Base-by-base conservation (phyloP, 2,329 filamentous ascomycete species). In the Stenocarpella maydis region DNA sequence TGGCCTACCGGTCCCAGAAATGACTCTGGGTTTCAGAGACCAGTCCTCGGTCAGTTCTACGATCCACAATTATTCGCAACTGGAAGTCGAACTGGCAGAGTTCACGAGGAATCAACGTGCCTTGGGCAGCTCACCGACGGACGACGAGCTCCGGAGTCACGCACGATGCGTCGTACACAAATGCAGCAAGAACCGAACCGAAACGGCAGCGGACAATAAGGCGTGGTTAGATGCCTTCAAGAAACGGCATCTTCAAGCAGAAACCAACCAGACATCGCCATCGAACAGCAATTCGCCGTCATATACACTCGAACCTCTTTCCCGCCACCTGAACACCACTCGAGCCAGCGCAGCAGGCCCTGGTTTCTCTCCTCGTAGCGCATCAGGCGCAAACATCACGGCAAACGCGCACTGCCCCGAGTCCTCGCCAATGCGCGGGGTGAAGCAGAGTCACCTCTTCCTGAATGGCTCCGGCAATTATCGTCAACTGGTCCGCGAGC, bases 111-210 rank as follows among this genome's bases (percentile, higher is more conserved):
- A 78, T 2, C 85, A 86, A 72, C 78, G 82, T 19, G 75, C 80
- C 0, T 74, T 81, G 17, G 86, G 87, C 1, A 74, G 82, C 1
- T 82, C 86, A 58, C 85, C 86, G 0, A 82, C 82, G 0, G 86
- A 90, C 70, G 82, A 82, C 2, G 85, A 87, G 54, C 76, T 91
- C 47, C 88, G 89, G 73, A 80, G 79, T 34, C 81, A 89, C 73
- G 88, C 87, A 26, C 84, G 88, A 71, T 81, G 88, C 64, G 88
- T 90, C 73, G 87, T 90, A 26, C 90, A 88, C 76, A 87, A 88
- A 55, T 85, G 83, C 69, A 87, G 90, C 65, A 88, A 90, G 73
- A 84, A 84, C 12, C 90, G 88, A 87, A 90, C 90, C 72, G 88
- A 90, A 74, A 91, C 88, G 1, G 85, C 84, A 0, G 86, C 87